Percentiles rank a stretch among this genome's conserved stretches.
Conservation (phyloP, 2,329 filamentous ascomycete genomes). For the Stromatinia cepivora region DNA sequence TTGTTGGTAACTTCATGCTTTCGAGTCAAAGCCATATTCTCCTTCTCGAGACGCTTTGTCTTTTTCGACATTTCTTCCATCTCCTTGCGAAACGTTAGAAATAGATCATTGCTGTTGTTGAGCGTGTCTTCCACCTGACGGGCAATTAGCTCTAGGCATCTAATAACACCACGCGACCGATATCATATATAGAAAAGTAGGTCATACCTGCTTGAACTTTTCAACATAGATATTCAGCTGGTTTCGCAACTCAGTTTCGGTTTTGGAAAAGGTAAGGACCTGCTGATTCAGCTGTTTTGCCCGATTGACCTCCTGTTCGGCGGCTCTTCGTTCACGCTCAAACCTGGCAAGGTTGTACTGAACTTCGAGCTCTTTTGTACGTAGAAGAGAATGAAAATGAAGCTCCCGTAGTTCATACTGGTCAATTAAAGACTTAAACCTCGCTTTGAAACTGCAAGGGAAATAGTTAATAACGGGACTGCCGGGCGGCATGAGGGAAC, state of each 20-base stretch:
- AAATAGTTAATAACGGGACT: conserved; percentile 41
- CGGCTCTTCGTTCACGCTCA: conserved; percentile 85
- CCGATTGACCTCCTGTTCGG: conserved; percentile 77
- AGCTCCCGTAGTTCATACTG: conserved; percentile 95
- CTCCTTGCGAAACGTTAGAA: conserved; percentile 94
- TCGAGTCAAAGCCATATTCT: conserved; percentile 85
- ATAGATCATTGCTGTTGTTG: conserved; percentile 97
- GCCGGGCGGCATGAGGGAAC: conserved; percentile 5
- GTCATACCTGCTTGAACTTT: conserved; percentile 95
- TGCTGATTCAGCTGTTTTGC: conserved; percentile 85
- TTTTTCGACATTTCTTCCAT: conserved; percentile 99
- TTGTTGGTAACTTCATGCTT: conserved; percentile 93
- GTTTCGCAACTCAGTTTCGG: conserved; percentile 87
- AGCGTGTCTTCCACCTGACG: conserved; percentile 93
- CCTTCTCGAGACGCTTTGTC: conserved; percentile 93
- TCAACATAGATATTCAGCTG: conserved; percentile 98
- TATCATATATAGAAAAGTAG: conserved; percentile 12
- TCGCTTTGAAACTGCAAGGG: conserved; percentile 70
- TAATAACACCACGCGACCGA: conserved; percentile 11
- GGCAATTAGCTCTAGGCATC: conserved; percentile 45
- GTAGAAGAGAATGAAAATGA: conserved; percentile 88
- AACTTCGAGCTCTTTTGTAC: conserved; percentile 93
- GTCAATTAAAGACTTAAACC: conserved; percentile 94
- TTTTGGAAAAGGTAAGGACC: conserved; percentile 93
- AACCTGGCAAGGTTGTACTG: conserved; percentile 86